Percentiles rank a stretch among this genome's conserved stretches.
Conservation (phyloP, 805 yeast species). For the Kuraishia cidri region DNA sequence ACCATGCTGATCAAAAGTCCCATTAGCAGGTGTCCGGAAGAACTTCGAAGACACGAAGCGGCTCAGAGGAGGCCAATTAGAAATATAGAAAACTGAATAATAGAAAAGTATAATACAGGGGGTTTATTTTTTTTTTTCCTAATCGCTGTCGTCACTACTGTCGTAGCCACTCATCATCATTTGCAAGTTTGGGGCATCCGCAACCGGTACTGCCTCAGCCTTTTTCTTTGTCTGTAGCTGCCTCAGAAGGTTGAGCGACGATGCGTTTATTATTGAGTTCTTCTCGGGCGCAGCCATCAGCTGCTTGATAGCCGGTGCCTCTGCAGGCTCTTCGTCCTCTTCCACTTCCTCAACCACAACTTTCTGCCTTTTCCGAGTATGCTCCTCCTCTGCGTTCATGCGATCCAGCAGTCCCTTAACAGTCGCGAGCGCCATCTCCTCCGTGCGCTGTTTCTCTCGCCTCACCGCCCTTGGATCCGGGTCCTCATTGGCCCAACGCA, state of each 20-base stretch:
- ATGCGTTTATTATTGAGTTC: not conserved
- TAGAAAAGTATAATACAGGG: not conserved
- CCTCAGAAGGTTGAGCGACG: conserved; percentile 1
- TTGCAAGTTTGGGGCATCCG: not conserved
- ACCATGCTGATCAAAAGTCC: conserved; percentile 34
- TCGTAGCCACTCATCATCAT: not conserved
- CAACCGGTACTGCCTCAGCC: too few species aligned
- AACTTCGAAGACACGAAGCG: conserved; percentile 17
- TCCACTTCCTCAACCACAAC: conserved; percentile 9
- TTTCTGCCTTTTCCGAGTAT: conserved; percentile 10
- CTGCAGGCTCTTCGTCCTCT: conserved; percentile 1
- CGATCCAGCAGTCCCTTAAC: conserved; percentile 33
- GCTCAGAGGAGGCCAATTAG: conserved; percentile 8
- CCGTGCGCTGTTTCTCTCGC: conserved; percentile 37
- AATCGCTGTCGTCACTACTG: not conserved
- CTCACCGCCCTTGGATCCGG: conserved; percentile 63
- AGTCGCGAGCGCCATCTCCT: conserved; percentile 43
- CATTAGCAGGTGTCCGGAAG: conserved; percentile 28
- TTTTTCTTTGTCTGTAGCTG: conserved; percentile 1
- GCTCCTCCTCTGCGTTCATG: conserved; percentile 18
- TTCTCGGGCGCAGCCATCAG: not conserved
- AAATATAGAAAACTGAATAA: conserved; percentile 4
- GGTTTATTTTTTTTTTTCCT: too few species aligned
- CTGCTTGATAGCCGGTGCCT: not conserved
- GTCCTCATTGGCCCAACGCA: conserved; percentile 88